phyloP scores from a whole-genome alignment of 2,329 filamentous ascomycete species.

The Clarireedia sp. region DNA sequence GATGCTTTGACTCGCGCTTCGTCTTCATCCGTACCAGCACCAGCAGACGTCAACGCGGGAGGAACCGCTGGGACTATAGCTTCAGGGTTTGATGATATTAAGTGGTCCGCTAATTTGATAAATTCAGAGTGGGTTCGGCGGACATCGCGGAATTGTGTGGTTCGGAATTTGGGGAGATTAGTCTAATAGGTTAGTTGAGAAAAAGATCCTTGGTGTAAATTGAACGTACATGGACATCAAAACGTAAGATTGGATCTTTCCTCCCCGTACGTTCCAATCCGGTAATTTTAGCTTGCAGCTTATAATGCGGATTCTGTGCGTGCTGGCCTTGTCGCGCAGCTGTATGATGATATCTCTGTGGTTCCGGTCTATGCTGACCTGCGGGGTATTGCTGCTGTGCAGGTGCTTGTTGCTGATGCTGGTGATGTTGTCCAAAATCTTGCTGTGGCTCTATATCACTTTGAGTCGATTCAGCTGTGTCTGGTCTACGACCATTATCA shows the following conservation, averaged over 20 bases:
- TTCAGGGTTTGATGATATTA: slow-evolving; percentile 97
- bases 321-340: slow-evolving; percentile 29
- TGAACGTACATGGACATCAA: slow-evolving; percentile 83
- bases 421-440: slow-evolving; percentile 28
- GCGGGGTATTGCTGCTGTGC: slow-evolving; percentile 26
- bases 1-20: slow-evolving; percentile 80
- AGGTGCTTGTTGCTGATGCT: slow-evolving; percentile 15
- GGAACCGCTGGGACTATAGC: slow-evolving; percentile 90
- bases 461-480: slow-evolving; percentile 24
- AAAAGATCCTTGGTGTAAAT: too few species aligned
- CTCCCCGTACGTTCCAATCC: slow-evolving; percentile 86
- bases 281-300: slow-evolving; percentile 90
- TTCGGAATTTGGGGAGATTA: slow-evolving; percentile 95
- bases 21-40: slow-evolving; percentile 92
- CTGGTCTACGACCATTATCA: slow-evolving; percentile 23
- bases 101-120: slow-evolving; percentile 87
- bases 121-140: slow-evolving; percentile 94
- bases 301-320: slow-evolving; percentile 60
- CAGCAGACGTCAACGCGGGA: slow-evolving; percentile 87
- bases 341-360: slow-evolving; percentile 26
- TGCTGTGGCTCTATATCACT: slow-evolving; percentile 26
- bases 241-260: slow-evolving; percentile 89
- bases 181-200: slow-evolving; percentile 50
- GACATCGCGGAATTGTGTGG: slow-evolving; percentile 96
- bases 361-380: slow-evolving; percentile 29